A percentile compares a stretch with the other conserved stretches of the same genome.
Conservation (phyloP, 129 eudicot species). For the Flaveria ramosissima region DNA sequence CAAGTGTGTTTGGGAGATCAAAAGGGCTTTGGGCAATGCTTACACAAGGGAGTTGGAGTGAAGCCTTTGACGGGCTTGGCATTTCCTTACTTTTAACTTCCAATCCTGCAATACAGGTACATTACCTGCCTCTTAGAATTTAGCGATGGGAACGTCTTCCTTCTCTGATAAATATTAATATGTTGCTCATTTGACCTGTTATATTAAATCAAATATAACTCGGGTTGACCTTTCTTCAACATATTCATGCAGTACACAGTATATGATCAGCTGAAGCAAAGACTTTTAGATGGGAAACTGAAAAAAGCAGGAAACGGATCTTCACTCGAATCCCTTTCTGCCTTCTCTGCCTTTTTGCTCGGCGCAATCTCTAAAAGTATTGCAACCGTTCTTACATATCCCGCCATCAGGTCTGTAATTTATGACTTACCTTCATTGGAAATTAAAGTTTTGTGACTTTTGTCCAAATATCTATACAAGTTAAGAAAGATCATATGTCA, state of each 20-base stretch:
- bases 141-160: not conserved
- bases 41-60: constrained; percentile 62
- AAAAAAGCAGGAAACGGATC: constrained; percentile 33
- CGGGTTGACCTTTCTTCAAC: not conserved
- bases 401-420: constrained; percentile 60
- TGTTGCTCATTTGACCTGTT: not conserved
- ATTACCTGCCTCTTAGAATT: not conserved
- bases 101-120: constrained; percentile 78
- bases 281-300: constrained; percentile 35
- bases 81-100: constrained; percentile 67
- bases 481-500: not conserved
- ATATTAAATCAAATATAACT: not conserved
- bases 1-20: constrained; percentile 68
- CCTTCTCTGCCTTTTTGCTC: constrained; percentile 60
- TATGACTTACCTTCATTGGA: not conserved
- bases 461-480: not conserved
- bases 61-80: constrained; percentile 76
- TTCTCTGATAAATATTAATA: not conserved
- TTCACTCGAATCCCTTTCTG: constrained; percentile 63
- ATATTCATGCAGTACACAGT: constrained; percentile 50
- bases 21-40: constrained; percentile 67
- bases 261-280: constrained; percentile 65
- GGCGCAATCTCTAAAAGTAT: constrained; percentile 71
- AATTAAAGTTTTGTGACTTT: not conserved
- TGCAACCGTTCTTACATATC: constrained; percentile 67